Evolutionary conservation across 2,329 filamentous ascomycete genomes (phyloP), one percentile per base, ranked within the genome.

Genomic region (Aspergillus candidus): DNA sequence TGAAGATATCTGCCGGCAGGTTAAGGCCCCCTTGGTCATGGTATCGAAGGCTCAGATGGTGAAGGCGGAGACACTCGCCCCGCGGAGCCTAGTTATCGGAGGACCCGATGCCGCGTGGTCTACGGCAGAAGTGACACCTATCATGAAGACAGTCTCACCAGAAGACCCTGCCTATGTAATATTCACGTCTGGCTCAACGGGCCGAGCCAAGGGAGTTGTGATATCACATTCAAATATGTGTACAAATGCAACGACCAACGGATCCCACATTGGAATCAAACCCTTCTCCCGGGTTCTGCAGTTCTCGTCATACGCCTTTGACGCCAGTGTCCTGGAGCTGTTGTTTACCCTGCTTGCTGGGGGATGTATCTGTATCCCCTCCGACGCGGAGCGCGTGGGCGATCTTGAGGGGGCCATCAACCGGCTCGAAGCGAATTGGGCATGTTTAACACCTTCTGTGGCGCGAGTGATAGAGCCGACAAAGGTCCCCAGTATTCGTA

Each of bases 391-490:
- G 40, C 58, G 70, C 18, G 48, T 68, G 0, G 63, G 69, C 38
- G 68, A 77, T 40, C 65, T 78, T 5, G 58, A 64, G 0, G 69
- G 66, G 0, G 68, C 66, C 1, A 73, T 80, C 30, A 65, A 68
- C 4, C 53, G 66, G 0, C 73, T 75, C 67, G 58, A 70, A 8
- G 70, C 73, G 15, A 74, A 69, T 32, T 73, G 68, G 68, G 74
- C 70, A 1, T 73, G 77, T 54, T 71, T 82, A 58, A 82, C 80
- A 0, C 73, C 78, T 0, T 69, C 76, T 0, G 68, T 82, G n/a
- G 76, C 77, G 0, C 52, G 63, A 5, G 49, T 69, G n/a, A n/a
- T n/a, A n/a, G n/a, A n/a, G n/a, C 5, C 46, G 73, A 6, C 49
- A 53, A 29, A 27, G 34, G 32, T n/a, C 27, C 34, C 4, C 27